Evolutionary conservation across 768 basidiomycete species (phyloP), one percentile per base, ranked within the genome.

Genomic region (Naganishia kalamii): DNA sequence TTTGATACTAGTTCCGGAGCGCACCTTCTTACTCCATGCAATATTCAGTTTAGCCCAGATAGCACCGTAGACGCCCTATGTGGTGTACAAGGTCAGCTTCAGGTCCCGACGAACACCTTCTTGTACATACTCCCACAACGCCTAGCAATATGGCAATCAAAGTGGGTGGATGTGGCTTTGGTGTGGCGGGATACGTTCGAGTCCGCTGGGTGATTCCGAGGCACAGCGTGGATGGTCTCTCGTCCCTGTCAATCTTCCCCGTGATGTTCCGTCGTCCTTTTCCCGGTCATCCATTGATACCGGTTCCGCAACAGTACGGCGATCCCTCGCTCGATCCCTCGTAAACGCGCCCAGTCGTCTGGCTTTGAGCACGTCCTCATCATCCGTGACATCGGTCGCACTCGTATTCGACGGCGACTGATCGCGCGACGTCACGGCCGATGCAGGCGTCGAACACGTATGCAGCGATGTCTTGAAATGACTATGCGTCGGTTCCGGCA

Each of bases 51-150:
- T 50, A 15, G 62, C 63, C 50, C 62, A 54, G 1, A 57, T 17
- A 1, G 92, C 96, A 3, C 96, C 96, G 71, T 93, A 98, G 11
- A 97, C 77, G 8, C 96, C 94, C 89, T 92, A 71, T 12, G 65
- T 59, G 44, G 54, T 37, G 62, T 65, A 69, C 63, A 19, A 50
- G 46, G 35, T 63, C 57, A 65, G 6, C 32, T 15, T 32, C 43
- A 41, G 37, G 25, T 43, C 5, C 4, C 12, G n/a, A 8, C 0
- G 29, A 13, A 11, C 15, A 23, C 6, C 5, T 5, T 44, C 10
- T n/a, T 4, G 1, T 10, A 66, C 86, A 49, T 78, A 91, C 90
- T 11, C 96, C 94, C 67, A 96, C 85, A n/a, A 90, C 80, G 0
- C 93, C 94, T 12, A 99, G 82, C 40, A 92, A 72, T 7, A 64